phyloP scores from a whole-genome alignment of 2,329 filamentous ascomycete species.

The Colletotrichum sp. region DNA sequence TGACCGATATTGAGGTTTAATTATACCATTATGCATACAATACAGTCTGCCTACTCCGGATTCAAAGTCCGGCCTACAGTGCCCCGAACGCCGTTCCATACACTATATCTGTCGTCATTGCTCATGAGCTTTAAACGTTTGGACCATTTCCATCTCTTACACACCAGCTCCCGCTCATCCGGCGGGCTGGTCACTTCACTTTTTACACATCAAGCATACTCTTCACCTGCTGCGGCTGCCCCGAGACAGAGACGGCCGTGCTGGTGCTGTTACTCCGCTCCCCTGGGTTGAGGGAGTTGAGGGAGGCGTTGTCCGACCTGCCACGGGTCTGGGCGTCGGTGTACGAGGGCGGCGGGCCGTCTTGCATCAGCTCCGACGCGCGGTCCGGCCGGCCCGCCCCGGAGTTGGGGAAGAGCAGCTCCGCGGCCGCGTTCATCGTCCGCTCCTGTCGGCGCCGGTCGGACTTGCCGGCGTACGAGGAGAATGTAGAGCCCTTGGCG shows the following conservation, averaged over 20 bases:
- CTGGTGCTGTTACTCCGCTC: constrained; percentile 50
- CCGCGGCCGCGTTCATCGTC: constrained; percentile 46
- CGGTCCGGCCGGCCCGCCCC: constrained; percentile 35
- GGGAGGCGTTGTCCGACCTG: neutral
- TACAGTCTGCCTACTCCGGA: neutral
- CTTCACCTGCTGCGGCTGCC: constrained; percentile 55
- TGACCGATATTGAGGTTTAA: neutral
- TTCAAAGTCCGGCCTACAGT: neutral
- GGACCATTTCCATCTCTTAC: neutral
- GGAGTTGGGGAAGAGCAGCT: constrained; percentile 54
- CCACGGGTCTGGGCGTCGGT: constrained; percentile 23
- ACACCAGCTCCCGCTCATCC: neutral
- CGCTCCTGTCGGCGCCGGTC: constrained; percentile 50
- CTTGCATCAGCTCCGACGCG: constrained; percentile 43
- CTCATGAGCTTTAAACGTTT: neutral
- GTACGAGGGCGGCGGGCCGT: constrained; percentile 49
- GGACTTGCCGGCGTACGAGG: constrained; percentile 45
- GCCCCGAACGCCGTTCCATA: neutral
- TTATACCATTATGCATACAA: neutral
- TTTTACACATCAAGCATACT: constrained; percentile 61
- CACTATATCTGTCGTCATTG: neutral
- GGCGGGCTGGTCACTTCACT: neutral
- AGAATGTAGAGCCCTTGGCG: constrained; percentile 23
- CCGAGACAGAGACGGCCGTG: constrained; percentile 50
- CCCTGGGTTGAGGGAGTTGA: constrained; percentile 24